A percentile compares a stretch with the other conserved stretches of the same genome.
These are phyloP conservation scores for Phaeosphaeriaceae sp. DNA, from an alignment of 2,329 filamentous ascomycete species.

Conservation along the genomic window DNA sequence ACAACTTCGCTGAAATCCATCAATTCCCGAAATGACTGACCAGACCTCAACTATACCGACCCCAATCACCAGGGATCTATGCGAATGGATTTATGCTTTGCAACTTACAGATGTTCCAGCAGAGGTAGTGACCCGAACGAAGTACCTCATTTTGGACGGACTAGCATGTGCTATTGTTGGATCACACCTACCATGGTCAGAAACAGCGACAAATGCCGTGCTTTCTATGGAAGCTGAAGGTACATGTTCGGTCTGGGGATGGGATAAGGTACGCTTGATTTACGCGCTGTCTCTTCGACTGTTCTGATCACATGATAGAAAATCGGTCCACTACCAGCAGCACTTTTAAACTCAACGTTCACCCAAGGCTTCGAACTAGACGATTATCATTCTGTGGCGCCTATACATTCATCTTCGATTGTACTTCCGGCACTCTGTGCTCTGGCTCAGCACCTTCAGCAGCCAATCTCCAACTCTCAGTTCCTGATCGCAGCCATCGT, in stretches of 20 bases:
- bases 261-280: background rate
- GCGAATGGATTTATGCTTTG: background rate
- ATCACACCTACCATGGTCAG: background rate
- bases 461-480: background rate
- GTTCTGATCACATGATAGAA: background rate
- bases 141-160: background rate
- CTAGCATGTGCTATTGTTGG: background rate
- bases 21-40: background rate
- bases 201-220: background rate
- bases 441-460: background rate
- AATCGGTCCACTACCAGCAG: background rate
- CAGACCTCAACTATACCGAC: background rate
- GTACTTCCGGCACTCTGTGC: background rate
- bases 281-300: background rate
- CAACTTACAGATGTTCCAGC: background rate
- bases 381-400: background rate
- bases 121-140: background rate
- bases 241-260: background rate
- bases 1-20: too few species aligned
- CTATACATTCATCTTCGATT: background rate
- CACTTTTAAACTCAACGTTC: background rate
- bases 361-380: background rate
- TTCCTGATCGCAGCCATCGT: background rate
- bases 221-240: slow-evolving; percentile 1
- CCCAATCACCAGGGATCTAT: background rate